These are phyloP conservation scores for Malus hybrid DNA, from an alignment of 331 rosid species.

Conservation along the genomic window DNA sequence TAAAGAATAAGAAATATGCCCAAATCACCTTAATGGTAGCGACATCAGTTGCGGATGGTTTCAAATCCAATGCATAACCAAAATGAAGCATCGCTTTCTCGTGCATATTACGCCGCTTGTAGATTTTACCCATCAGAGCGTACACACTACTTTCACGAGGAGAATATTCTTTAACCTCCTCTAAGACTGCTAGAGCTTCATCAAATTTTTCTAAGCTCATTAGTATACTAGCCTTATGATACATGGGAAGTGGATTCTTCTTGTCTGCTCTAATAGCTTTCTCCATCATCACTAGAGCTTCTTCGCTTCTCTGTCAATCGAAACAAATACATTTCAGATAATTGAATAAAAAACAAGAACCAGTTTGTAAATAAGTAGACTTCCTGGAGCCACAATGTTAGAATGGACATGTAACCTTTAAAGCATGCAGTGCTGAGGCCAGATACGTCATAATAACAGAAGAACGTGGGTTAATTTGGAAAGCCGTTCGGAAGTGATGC, in stretches of 20 bases:
- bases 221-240: slow-evolving; percentile 93
- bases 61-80: slow-evolving; percentile 91
- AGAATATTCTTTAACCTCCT: slow-evolving; percentile 84
- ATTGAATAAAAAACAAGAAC: neutral
- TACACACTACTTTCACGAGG: slow-evolving; percentile 95
- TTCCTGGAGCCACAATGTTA: slow-evolving; percentile 7
- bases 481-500: slow-evolving; percentile 91
- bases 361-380: neutral
- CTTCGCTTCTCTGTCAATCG: slow-evolving; percentile 63
- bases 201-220: slow-evolving; percentile 67
- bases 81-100: slow-evolving; percentile 93
- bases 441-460: slow-evolving; percentile 93
- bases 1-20: neutral
- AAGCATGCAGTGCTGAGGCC: slow-evolving; percentile 78
- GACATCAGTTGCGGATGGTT: slow-evolving; percentile 91
- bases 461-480: slow-evolving; percentile 74
- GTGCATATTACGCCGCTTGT: slow-evolving; percentile 76
- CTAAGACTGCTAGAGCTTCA: slow-evolving; percentile 76
- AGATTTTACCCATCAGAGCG: slow-evolving; percentile 93
- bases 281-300: slow-evolving; percentile 83
- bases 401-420: slow-evolving; percentile 46
- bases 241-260: slow-evolving; percentile 98
- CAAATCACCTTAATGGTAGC: slow-evolving; percentile 86
- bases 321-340: slow-evolving; percentile 16
- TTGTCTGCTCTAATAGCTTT: slow-evolving; percentile 84